Base-by-base conservation (phyloP, 148 eudicot genomes). In the Diospyros kaki region DNA sequence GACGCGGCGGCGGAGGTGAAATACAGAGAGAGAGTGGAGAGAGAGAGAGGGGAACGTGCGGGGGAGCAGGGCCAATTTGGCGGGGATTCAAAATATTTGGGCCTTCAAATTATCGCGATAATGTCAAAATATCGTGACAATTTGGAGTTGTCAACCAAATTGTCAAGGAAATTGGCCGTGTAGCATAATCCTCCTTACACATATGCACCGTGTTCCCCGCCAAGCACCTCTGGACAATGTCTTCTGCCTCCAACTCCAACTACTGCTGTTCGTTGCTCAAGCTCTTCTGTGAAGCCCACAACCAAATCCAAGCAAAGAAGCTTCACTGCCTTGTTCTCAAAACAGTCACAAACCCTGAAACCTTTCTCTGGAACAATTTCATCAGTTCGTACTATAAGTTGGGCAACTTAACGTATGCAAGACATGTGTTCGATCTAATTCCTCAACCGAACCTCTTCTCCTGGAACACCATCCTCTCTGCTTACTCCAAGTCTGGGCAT, bases 391-490 rank as follows among this genome's bases (percentile, higher is more conserved):
- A 92, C 55, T 5, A 40, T 5, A 79, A 82, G 15, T 68, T 88
- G 7, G 75, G 79, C 41, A 79, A 81, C 12, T 48, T 84, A 28
- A 28, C 11, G 0, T 91, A 88, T 81, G 98, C 96, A 38, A 96
- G 98, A 69, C 81, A 84, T 2, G 92, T 93, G 94, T 91, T 93
- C 69, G 96, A 91, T 72, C 58, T 84, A 84, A 89, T 88, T 81
- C 83, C 87, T 28, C 83, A 80, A 45, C 94, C 91, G 75, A 89
- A 88, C 77, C 76, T 73, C 14, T 91, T 86, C 78, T 89, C 96
- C 4, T 93, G 98, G 98, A 93, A 91, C 86, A 89, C 86, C 50
- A 76, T 93, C 79, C 84, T 95, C 12, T 88, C 91, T 0, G 84
- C 83, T 53, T 89, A 91, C 52, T 89, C 98, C 5, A 93, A 87